phyloP scores from a whole-genome alignment of 768 basidiomycete genomes.

The Mycena floridula region DNA sequence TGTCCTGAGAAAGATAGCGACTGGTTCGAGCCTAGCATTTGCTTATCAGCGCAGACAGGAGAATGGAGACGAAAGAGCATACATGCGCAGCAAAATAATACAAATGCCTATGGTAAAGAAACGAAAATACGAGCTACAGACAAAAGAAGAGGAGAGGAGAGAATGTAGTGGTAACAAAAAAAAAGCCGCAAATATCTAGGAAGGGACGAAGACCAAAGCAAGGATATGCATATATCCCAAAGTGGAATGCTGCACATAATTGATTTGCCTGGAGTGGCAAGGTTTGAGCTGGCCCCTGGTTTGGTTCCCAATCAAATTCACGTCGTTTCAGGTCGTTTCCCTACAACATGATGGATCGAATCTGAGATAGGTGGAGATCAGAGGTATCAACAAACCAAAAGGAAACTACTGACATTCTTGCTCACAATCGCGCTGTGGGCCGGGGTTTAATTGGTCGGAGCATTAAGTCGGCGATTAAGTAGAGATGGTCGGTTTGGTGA shows the following conservation, averaged over 20 bases:
- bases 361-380: neutral
- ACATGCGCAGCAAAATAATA: no score
- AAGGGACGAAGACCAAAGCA: neutral
- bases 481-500: neutral
- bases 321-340: neutral
- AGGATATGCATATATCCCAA: conserved; percentile 1
- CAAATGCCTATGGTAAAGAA: no score
- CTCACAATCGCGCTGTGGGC: conserved; percentile 53
- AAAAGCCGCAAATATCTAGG: neutral
- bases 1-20: no score
- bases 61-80: no score
- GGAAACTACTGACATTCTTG: conserved; percentile 52
- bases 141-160: no score
- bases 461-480: neutral
- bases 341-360: neutral
- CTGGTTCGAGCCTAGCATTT: no score
- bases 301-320: neutral
- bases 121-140: no score
- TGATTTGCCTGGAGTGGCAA: no score
- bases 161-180: no score
- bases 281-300: neutral
- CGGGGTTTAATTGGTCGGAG: neutral
- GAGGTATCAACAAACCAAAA: neutral
- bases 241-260: no score
- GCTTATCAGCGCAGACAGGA: no score